Base-by-base conservation (phyloP, 805 yeast genomes). In the Spathaspora arborariae region DNA sequence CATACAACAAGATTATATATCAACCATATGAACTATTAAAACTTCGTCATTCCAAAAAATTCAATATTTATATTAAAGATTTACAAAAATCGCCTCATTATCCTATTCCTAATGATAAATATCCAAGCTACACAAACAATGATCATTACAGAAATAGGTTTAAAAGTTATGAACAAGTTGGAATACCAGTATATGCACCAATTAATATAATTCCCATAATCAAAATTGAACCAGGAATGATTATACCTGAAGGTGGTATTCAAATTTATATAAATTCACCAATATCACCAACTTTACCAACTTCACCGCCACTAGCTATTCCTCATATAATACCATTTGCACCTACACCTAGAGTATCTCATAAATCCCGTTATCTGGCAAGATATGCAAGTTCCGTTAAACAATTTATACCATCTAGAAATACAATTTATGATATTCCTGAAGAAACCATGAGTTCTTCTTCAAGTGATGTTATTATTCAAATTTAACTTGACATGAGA, bases 231-330 rank as follows among this genome's bases (percentile, higher is more conserved):
- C 64, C 62, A 2, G 68, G 69, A 1, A 49, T 54, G 47, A 53
- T 51, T 7, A 42, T 63, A 8, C 71, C 72, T 3, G 42, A 46
- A 2, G 66, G 66, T 20, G 70, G 70, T 7, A 57, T 64, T 6
- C 59, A 63, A 2, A 44, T 62, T 16, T 27, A 15, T 20, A 20
- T 19, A 10, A 41, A 15, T 16, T 30, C 45, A 34, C 26, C 39
- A 22, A 6, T 24, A 19, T 24, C 11, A 24, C 3, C 26, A 16
- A 10, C 6, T 6, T 3, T 8, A n/a, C 18, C 42, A 4, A 4
- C 15, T 4, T 7, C 20, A 34, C 13, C n/a, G 15, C 42, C 44
- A 13, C 13, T 26, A 19, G 18, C 41, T 38, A 9, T 9, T 38
- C 41, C 21, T 18, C n/a, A 6, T 18, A 19, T n/a, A 5, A 13